A percentile compares a stretch with the other conserved stretches of the same genome.
These are phyloP conservation scores for Nigrospora oryzae DNA, from an alignment of 2,329 filamentous ascomycete genomes.

Conservation along the genomic window DNA sequence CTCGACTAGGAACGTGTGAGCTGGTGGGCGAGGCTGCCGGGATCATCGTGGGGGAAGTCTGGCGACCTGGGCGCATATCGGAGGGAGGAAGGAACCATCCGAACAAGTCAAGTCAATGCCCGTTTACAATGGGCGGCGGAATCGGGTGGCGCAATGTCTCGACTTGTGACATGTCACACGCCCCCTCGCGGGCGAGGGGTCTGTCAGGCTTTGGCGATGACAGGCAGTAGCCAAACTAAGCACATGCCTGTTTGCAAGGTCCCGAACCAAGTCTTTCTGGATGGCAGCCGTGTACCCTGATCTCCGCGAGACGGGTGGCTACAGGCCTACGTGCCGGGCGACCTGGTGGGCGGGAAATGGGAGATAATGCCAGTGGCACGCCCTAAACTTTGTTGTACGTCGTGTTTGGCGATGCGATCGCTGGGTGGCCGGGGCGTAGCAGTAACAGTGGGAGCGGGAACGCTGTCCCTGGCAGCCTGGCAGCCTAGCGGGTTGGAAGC, in stretches of 20 bases:
- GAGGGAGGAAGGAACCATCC: background rate
- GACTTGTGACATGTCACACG: background rate
- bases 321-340: no score
- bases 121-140: background rate
- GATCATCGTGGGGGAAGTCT: background rate
- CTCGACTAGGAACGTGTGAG: no score
- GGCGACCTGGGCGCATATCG: background rate
- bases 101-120: background rate
- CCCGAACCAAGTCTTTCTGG: background rate
- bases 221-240: no score
- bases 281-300: background rate
- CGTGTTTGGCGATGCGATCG: no score
- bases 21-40: background rate
- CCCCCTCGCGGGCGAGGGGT: background rate
- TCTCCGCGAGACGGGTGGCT: background rate
- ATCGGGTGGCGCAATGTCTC: constrained; percentile 1
- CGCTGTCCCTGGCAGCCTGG: no score
- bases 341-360: no score
- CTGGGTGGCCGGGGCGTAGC: no score
- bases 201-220: no score
- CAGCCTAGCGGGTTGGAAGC: no score
- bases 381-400: no score
- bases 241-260: background rate
- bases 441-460: no score
- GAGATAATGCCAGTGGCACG: no score